Base-by-base conservation (phyloP, 225 moss, liverwort and hornwort species). In the Sphagnum tenellum region DNA sequence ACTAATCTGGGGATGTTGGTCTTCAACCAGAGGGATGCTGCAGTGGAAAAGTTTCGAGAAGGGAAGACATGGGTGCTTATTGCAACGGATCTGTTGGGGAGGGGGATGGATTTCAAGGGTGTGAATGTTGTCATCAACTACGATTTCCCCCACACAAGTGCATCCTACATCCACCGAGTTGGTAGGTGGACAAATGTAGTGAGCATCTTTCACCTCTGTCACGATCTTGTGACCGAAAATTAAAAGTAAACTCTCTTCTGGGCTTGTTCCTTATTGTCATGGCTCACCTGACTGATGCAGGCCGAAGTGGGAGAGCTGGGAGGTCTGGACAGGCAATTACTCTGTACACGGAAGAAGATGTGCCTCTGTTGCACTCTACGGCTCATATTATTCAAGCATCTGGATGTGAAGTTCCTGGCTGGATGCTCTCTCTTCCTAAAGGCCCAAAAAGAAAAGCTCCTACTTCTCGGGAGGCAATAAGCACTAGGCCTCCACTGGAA, bases 21-120 rank as follows among this genome's bases (percentile, higher is more conserved):
- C 2, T 52, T 9, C 60, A 47, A 66, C 70, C 73, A 90, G 81
- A 79, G 96, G 60, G 78, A 89, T 77, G 64, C 67, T 14, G 93
- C 87, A 11, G 93, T 98, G 6, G 90, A 93, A 66, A 98, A 83
- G 66, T 93, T 98, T 55, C 75, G 92, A 55, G 87, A 80, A 66
- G 93, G 90, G 45, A 89, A 89, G 71, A 90, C 89, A 2, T 98
- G 96, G 96, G 83, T 98, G 44, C 79, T 98, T 46, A 76, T 98
- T 72, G 87, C 96, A 7, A 93, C 96, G 3, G 96, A 93, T 67
- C 47, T 90, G 57, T 79, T 98, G 87, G 88, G 90, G 53, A 81
- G 93, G 61, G 96, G 96, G 60, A 92, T 98, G 92, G 93, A 93
- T 64, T 93, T 98, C 65, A 93, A 98, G 68, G 90, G 90, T 13